Evolutionary conservation across 2,329 filamentous ascomycete genomes (phyloP).

Genomic region (Sodiomyces alkalinus): DNA sequence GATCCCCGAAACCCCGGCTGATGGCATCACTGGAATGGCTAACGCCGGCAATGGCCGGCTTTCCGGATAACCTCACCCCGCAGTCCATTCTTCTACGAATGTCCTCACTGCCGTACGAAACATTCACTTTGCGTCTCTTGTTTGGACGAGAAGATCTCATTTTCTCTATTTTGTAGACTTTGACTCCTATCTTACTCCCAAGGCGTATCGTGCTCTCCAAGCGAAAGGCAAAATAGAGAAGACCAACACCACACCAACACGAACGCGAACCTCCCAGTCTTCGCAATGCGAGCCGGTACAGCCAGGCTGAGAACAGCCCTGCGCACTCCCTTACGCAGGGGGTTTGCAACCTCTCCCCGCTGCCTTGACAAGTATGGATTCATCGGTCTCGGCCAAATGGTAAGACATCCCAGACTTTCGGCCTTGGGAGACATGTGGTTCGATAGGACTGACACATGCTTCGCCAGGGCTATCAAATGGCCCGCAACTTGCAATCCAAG

Average conservation of each 20-base stretch:
- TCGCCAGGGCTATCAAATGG: constrained; percentile 44
- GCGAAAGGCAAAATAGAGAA: neutral
- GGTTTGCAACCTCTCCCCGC: constrained; percentile 32
- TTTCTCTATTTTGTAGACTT: no score
- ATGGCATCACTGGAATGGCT: no score
- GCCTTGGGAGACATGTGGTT: neutral
- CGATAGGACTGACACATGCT: neutral
- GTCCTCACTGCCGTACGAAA: no score
- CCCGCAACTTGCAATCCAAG: constrained; percentile 44
- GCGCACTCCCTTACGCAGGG: constrained; percentile 24
- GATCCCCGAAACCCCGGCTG: no score
- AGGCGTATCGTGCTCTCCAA: neutral
- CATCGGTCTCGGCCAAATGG: constrained; percentile 46
- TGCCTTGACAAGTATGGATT: constrained; percentile 41
- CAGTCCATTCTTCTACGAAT: constrained; percentile 1
- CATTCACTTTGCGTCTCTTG: no score
- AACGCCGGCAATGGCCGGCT: constrained; percentile 21
- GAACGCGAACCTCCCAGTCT: neutral
- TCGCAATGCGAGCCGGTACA: constrained; percentile 1
- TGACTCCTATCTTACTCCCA: no score
- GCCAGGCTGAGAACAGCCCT: constrained; percentile 11
- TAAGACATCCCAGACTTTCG: constrained; percentile 17
- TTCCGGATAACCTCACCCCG: constrained; percentile 10
- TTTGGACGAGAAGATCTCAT: no score
- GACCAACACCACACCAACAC: neutral